Base-by-base conservation (phyloP, 2,329 filamentous ascomycete species). In the Stachybotrys elegans region DNA sequence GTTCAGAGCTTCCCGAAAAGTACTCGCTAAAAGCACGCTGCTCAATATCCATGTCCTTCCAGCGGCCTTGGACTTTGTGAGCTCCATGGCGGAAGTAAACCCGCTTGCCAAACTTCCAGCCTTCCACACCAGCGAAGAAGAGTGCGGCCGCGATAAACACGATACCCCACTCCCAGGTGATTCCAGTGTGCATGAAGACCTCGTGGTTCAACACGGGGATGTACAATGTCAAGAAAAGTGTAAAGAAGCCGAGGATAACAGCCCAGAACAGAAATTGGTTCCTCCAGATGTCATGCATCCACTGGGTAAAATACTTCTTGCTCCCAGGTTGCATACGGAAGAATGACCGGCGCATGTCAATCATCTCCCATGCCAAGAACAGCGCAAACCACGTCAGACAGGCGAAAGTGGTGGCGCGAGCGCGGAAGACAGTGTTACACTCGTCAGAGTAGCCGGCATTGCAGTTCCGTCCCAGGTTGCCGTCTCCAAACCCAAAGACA, bases 281-380 rank as follows among this genome's bases (percentile, higher is more conserved):
- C 49, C 78, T 69, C 83, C 83, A 86, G 40, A 88, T 71, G 53
- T 86, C 81, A 46, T 72, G 54, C 55, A 80, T 73, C 82, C 83
- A 88, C 55, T 85, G 79, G 0, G 79, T 82, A 45, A 83, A 72
- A 57, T 81, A 79, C 45, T 66, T 68, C 55, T 76, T 79, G 20
- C 73, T 77, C 14, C 70, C 69, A 0, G 83, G 80, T 55, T 86
- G 78, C 79, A 88, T 86, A 54, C 77, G 74, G 75, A 90, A 89
- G 70, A 90, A 86, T 7, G 78, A 83, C 35, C 83, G 78, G 19
- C 85, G 81, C 66, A 84, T 76, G 55, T 86, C 75, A 47, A 88
- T 73, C 76, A 88, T 84, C 61, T 90, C 84, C 86, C 86, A 90
- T 0, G 86, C 86, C 5, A 88, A 71, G 68, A 89, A 86, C 16